phyloP scores from a whole-genome alignment of 192 early-diverging fungal genomes.

The Umbelopsis sp. region DNA sequence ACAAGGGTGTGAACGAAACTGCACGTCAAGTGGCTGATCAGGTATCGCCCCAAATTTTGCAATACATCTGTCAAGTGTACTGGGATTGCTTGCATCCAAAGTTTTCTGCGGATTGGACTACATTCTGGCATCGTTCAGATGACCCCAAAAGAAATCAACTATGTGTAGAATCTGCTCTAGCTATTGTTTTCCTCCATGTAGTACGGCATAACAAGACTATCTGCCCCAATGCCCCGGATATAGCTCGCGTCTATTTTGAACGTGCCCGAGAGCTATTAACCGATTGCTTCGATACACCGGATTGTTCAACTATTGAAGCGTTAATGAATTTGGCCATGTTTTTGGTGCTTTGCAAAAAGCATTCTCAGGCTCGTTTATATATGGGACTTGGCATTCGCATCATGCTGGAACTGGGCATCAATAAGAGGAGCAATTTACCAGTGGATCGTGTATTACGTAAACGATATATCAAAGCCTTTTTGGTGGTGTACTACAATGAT shows the following conservation, averaged over 20 bases:
- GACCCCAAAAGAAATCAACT: slow-evolving; percentile 39
- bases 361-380: slow-evolving; percentile 41
- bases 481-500: slow-evolving; percentile 44
- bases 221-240: slow-evolving; percentile 29
- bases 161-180: slow-evolving; percentile 38
- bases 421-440: slow-evolving; percentile 24
- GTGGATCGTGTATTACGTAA: slow-evolving; percentile 27
- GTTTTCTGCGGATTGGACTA: slow-evolving; percentile 28
- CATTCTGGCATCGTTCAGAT: slow-evolving; percentile 40
- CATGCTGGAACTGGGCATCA: slow-evolving; percentile 39
- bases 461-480: slow-evolving; percentile 31
- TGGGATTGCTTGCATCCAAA: slow-evolving; percentile 45
- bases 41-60: slow-evolving; percentile 30
- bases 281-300: slow-evolving; percentile 42
- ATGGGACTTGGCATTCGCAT: slow-evolving; percentile 40
- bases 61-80: slow-evolving; percentile 37
- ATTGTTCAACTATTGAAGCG: slow-evolving; percentile 39
- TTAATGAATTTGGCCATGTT: slow-evolving; percentile 39
- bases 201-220: slow-evolving; percentile 36
- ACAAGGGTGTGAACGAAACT: slow-evolving; percentile 16
- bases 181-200: slow-evolving; percentile 41
- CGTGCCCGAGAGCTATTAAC: slow-evolving; percentile 32
- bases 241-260: slow-evolving; percentile 33
- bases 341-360: slow-evolving; percentile 32
- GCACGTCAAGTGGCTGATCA: slow-evolving; percentile 25